Evolutionary conservation across 257 asterid species (phyloP).

Genomic region (Penstemon barbatus): DNA sequence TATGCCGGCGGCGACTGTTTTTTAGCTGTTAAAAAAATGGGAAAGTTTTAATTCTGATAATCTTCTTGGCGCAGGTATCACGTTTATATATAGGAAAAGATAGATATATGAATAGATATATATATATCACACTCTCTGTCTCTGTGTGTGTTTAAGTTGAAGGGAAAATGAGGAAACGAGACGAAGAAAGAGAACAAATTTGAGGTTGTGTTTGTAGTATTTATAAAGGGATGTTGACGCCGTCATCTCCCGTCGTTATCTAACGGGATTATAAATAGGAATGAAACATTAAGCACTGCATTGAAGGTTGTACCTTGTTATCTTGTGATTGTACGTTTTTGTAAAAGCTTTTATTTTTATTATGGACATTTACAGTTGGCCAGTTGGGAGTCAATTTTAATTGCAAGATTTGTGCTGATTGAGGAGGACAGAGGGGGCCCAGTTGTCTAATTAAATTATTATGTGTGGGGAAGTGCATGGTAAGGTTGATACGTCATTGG

Average conservation of each 20-base stretch:
- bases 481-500: conserved; percentile 8
- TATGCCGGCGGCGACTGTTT: conserved; percentile 20
- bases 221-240: conserved; percentile 58
- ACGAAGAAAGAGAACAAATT: conserved; percentile 46
- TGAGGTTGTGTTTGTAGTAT: conserved; percentile 38
- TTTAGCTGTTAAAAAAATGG: conserved; percentile 15
- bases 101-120: not conserved
- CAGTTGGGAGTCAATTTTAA: conserved; percentile 34
- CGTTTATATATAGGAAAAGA: conserved; percentile 23
- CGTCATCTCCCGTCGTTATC: conserved; percentile 53
- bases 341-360: conserved; percentile 19
- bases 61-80: conserved; percentile 33
- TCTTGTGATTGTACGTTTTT: conserved; percentile 26
- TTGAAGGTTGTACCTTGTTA: conserved; percentile 36
- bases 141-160: conserved; percentile 28
- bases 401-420: conserved; percentile 41
- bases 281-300: not conserved
- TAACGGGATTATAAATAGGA: conserved; percentile 44
- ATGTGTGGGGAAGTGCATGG: conserved; percentile 29
- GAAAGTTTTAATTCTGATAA: conserved; percentile 22
- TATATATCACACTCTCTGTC: not conserved
- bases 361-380: conserved; percentile 32
- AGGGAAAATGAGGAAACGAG: conserved; percentile 39
- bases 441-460: conserved; percentile 41
- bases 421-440: conserved; percentile 63